Percentiles rank a stretch among this genome's conserved stretches.
phyloP scores from a whole-genome alignment of 352 stramenopile species.

The Stramenopiles sp. region DNA sequence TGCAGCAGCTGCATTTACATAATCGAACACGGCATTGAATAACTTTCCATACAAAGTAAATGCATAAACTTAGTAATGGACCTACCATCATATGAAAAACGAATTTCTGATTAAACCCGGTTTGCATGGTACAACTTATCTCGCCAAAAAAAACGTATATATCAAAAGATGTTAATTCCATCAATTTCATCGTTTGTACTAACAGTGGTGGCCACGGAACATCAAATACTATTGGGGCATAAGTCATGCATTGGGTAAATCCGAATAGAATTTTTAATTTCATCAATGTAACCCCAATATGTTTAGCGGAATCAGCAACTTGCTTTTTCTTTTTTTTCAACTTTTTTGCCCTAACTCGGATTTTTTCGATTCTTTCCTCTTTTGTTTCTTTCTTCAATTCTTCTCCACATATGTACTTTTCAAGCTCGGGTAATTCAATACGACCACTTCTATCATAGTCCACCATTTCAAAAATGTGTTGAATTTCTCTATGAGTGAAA shows the following conservation, averaged over 20 bases:
- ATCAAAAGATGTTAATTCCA: not conserved
- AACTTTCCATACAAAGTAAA: not conserved
- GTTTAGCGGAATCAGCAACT: no score
- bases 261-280: not conserved
- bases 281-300: not conserved
- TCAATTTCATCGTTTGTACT: not conserved
- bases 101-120: not conserved
- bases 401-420: no score
- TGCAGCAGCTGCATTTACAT: no score
- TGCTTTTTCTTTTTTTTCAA: no score
- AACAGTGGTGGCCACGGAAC: not conserved
- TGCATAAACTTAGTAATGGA: not conserved
- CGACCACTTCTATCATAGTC: no score
- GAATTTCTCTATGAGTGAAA: no score
- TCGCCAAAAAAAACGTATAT: not conserved
- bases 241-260: not conserved
- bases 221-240: not conserved
- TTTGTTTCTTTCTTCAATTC: no score
- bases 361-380: no score
- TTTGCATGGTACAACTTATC: slow-evolving; percentile 2
- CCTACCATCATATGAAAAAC: not conserved
- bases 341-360: no score
- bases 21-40: not conserved
- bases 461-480: no score
- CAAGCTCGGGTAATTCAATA: no score